phyloP scores from a whole-genome alignment of 345 rosid species.

The Dimocarpus longan region DNA sequence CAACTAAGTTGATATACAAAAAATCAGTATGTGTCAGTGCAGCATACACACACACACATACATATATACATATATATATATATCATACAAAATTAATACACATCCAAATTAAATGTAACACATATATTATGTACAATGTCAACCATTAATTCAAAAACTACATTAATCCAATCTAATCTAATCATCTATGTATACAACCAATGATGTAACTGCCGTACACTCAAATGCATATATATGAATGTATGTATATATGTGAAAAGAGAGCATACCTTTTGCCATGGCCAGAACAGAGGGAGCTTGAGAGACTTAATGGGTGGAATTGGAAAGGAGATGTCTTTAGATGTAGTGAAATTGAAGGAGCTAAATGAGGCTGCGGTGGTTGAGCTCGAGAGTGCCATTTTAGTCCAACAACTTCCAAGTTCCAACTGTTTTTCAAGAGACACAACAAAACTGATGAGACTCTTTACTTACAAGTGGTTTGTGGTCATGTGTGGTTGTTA shows the following conservation, averaged over 20 bases:
- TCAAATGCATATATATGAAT: no score
- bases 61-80: no score
- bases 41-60: no score
- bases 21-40: no score
- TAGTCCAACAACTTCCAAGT: background rate
- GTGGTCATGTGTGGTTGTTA: background rate
- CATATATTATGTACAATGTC: no score
- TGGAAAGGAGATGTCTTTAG: conserved; percentile 34
- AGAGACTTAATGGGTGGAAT: conserved; percentile 49
- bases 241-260: background rate
- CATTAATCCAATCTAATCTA: background rate
- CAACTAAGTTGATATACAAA: no score
- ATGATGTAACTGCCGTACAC: no score
- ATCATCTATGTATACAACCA: background rate
- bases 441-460: background rate
- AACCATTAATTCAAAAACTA: no score
- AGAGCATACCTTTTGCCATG: conserved; percentile 67
- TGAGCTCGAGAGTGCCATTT: conserved; percentile 54
- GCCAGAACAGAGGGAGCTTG: conserved; percentile 82
- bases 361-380: conserved; percentile 29
- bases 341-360: conserved; percentile 40
- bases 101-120: background rate
- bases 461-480: background rate
- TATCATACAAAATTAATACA: background rate
- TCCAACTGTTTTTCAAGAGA: background rate